Conservation (phyloP, 2,329 filamentous ascomycete genomes). For the Fusarium sp. region DNA sequence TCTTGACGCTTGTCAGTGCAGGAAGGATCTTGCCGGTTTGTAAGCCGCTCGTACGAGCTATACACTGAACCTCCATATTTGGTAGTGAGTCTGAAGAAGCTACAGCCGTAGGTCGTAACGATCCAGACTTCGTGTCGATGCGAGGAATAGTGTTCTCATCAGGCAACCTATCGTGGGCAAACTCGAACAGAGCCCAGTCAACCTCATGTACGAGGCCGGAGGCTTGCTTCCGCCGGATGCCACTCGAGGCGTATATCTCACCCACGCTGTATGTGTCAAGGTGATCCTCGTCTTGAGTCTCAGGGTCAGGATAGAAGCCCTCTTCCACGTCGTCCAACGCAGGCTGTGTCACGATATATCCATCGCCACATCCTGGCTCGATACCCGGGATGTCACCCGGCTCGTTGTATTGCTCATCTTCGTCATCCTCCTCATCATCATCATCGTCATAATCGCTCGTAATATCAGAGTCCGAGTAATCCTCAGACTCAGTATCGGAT, state of each 20-base stretch:
- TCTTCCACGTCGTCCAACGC: conserved; percentile 88
- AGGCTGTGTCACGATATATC: conserved; percentile 88
- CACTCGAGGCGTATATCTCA: conserved; percentile 88
- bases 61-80: conserved; percentile 84
- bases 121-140: conserved; percentile 23
- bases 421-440: conserved; percentile 61
- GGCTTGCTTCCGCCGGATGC: conserved; percentile 80
- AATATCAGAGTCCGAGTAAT: conserved; percentile 61
- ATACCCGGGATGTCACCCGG: conserved; percentile 83
- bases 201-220: conserved; percentile 86
- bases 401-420: conserved; percentile 67
- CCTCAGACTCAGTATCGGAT: conserved; percentile 70
- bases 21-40: conserved; percentile 82
- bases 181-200: conserved; percentile 92
- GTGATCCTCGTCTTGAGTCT: conserved; percentile 81
- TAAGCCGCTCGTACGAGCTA: conserved; percentile 86
- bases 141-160: conserved; percentile 75
- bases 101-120: conserved; percentile 66
- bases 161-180: conserved; percentile 77
- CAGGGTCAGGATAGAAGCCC: conserved; percentile 81
- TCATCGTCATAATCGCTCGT: conserved; percentile 65
- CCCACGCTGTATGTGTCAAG: conserved; percentile 84
- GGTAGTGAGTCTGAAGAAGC: conserved; percentile 72
- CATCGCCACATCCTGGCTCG: conserved; percentile 77
- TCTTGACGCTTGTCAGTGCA: conserved; percentile 84